These are phyloP conservation scores for Hymenoscyphus fraxineus DNA, from an alignment of 2,329 filamentous ascomycete genomes.

Conservation along the genomic window DNA sequence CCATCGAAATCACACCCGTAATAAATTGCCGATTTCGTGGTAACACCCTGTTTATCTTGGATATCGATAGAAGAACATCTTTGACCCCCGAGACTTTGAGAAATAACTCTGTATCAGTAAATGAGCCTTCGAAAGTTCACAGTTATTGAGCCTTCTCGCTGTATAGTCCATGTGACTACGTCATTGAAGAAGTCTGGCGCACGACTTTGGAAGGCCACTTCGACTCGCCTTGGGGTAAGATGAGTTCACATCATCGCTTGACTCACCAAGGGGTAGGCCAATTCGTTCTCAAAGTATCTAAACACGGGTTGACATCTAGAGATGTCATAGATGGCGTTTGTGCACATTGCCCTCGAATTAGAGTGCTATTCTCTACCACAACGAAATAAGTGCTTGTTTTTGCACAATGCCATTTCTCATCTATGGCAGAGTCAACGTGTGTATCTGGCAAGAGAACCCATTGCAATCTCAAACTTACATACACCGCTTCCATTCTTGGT, in stretches of 20 bases:
- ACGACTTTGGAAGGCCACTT: too few relatives aligned
- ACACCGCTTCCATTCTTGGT: neutral
- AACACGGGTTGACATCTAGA: neutral
- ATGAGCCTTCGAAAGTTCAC: neutral
- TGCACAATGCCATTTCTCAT: neutral
- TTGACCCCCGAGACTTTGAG: neutral
- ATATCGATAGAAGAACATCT: neutral
- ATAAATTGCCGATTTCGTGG: neutral
- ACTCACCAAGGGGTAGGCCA: neutral
- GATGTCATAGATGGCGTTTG: neutral
- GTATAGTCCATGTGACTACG: too few relatives aligned
- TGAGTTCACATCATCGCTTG: neutral
- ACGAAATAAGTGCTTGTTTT: neutral
- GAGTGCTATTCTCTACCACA: neutral
- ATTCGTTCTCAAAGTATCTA: neutral
- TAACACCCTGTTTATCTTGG: neutral
- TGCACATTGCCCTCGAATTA: neutral
- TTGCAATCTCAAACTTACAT: neutral
- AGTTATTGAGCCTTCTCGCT: neutral
- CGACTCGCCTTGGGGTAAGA: too few relatives aligned
- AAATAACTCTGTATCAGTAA: neutral
- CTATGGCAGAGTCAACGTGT: neutral
- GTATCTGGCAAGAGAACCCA: neutral
- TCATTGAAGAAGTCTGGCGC: too few relatives aligned
- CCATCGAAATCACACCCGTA: neutral